Evolutionary conservation across 1,284 basidiomycete species (phyloP).

Genomic region (Farysia itapuensis): DNA sequence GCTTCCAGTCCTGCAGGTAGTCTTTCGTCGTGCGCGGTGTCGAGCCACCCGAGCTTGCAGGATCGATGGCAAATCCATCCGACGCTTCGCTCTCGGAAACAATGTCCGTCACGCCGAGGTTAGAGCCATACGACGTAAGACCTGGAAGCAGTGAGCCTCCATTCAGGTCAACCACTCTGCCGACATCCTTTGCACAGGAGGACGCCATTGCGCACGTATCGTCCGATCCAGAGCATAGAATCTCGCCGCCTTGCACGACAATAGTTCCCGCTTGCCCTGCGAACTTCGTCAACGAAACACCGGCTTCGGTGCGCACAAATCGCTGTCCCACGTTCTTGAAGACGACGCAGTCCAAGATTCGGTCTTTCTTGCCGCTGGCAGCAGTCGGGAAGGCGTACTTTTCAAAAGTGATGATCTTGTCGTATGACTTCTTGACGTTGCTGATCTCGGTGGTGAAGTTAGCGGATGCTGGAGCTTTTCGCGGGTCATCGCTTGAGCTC

Average conservation of each 20-base stretch:
- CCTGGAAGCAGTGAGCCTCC: conserved; percentile 40
- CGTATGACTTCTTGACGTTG: conserved; percentile 18
- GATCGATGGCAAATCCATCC: conserved; percentile 30
- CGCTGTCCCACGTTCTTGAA: conserved; percentile 37
- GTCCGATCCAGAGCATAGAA: conserved; percentile 24
- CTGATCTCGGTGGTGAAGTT: conserved; percentile 38
- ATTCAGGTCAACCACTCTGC: conserved; percentile 8
- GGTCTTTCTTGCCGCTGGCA: no score
- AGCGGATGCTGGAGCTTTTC: conserved; percentile 7
- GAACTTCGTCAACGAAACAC: conserved; percentile 3
- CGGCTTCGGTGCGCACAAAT: conserved; percentile 2
- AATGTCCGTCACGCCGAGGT: conserved; percentile 50
- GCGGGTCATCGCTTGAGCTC: neutral
- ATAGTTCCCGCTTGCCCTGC: conserved; percentile 1
- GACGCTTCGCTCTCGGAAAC: conserved; percentile 35
- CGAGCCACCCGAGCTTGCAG: conserved; percentile 1
- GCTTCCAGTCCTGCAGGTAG: conserved; percentile 9
- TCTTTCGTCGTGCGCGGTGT: conserved; percentile 7
- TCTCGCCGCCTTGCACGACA: conserved; percentile 26
- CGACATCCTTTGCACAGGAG: neutral
- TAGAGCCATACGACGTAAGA: conserved; percentile 40
- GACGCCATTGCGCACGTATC: conserved; percentile 2
- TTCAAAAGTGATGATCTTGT: conserved; percentile 32
- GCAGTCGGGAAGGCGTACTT: conserved; percentile 40
- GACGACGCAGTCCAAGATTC: conserved; percentile 12